phyloP scores from a whole-genome alignment of 2,329 filamentous ascomycete genomes.

The Trichophyton simii region DNA sequence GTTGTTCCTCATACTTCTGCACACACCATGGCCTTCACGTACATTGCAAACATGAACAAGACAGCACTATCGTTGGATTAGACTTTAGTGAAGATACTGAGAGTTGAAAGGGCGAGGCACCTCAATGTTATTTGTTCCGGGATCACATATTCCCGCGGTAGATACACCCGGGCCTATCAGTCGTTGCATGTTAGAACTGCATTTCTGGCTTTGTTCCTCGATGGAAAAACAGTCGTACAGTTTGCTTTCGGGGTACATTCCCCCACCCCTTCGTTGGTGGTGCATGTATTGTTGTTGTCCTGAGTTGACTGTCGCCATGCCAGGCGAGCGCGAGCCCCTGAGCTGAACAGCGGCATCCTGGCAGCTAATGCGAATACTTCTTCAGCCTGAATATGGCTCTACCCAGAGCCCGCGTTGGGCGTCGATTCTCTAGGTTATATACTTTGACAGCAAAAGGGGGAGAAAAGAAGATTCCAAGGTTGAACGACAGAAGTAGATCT shows the following conservation, averaged over 20 bases:
- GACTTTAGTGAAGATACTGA: neutral
- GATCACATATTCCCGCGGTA: neutral
- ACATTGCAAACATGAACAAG: neutral
- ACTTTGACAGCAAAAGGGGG: neutral
- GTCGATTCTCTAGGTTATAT: neutral
- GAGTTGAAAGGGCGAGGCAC: neutral
- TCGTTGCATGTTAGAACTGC: neutral
- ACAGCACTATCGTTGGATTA: neutral
- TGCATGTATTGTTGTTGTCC: conserved; percentile 1
- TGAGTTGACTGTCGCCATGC: neutral
- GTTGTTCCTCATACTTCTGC: neutral
- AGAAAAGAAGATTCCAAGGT: neutral
- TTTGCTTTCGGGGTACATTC: neutral
- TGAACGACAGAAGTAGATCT: neutral
- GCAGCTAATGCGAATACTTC: neutral
- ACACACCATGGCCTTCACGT: neutral
- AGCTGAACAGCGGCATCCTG: neutral
- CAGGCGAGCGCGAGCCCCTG: neutral
- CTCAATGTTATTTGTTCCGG: neutral
- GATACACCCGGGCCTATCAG: neutral
- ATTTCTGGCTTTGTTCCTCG: neutral
- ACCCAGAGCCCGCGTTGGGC: neutral
- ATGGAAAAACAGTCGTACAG: neutral
- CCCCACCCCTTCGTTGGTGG: neutral
- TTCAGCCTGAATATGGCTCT: neutral